phyloP scores from a whole-genome alignment of 805 yeast genomes.

The Candida easanensis region DNA sequence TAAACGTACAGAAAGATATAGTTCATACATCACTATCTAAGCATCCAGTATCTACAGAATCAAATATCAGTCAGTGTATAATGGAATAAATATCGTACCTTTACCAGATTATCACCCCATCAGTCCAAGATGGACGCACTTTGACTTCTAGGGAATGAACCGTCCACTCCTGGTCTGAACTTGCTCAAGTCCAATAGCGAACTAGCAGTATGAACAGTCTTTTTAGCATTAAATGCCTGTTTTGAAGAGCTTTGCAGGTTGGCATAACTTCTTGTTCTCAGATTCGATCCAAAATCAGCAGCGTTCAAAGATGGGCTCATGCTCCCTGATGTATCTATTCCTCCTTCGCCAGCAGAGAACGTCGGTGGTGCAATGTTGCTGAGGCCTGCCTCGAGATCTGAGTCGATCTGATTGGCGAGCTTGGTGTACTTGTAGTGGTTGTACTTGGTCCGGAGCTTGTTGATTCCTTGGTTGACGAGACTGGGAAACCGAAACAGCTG shows the following conservation, averaged over 20 bases:
- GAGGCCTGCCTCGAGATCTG: constrained; percentile 25
- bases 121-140: constrained; percentile 4
- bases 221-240: constrained; percentile 14
- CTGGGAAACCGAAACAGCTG: constrained; percentile 16
- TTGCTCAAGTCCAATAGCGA: constrained; percentile 23
- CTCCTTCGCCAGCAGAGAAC: constrained; percentile 1
- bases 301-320: constrained; percentile 21
- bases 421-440: constrained; percentile 21
- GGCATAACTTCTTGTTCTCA: constrained; percentile 27
- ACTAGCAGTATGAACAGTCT: constrained; percentile 12
- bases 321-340: constrained; percentile 20
- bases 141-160: constrained; percentile 4
- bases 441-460: constrained; percentile 17
- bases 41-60: no score
- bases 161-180: constrained; percentile 15
- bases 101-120: no score
- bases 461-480: constrained; percentile 13
- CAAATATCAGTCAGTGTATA: no score
- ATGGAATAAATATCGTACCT: no score
- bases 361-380: constrained; percentile 9
- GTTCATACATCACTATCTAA: no score
- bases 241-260: constrained; percentile 14
- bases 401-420: constrained; percentile 16
- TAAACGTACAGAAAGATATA: no score
- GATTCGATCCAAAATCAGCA: constrained; percentile 10